phyloP scores from a whole-genome alignment of 1,284 basidiomycete genomes.

The Fomitopsis palustris region DNA sequence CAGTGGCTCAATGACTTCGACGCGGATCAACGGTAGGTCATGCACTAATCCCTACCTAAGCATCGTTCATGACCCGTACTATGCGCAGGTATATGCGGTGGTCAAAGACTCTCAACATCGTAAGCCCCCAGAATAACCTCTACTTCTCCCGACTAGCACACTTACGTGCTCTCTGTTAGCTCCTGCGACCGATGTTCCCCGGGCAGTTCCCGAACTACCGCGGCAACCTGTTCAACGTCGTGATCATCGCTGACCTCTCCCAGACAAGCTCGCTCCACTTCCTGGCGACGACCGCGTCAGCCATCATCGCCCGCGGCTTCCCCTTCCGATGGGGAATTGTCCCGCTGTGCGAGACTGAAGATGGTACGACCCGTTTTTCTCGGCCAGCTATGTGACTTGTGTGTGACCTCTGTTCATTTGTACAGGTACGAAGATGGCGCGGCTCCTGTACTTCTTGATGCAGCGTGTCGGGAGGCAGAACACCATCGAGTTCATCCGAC shows the following conservation, averaged over 20 bases:
- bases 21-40: constrained; percentile 62
- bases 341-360: constrained; percentile 60
- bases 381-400: background rate
- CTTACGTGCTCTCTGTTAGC: constrained; percentile 33
- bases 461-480: constrained; percentile 59
- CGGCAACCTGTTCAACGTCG: constrained; percentile 78
- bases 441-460: constrained; percentile 66
- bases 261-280: constrained; percentile 56
- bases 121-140: constrained; percentile 26
- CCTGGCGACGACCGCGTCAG: constrained; percentile 58
- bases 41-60: background rate
- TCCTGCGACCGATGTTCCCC: constrained; percentile 68
- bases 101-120: constrained; percentile 46
- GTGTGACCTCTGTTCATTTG: background rate
- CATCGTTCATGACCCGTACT: background rate
- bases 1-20: constrained; percentile 91
- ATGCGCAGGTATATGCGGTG: constrained; percentile 48
- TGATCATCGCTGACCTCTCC: constrained; percentile 79
- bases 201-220: constrained; percentile 74
- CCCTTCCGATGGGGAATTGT: constrained; percentile 85
- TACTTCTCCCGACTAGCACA: background rate
- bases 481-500: constrained; percentile 58
- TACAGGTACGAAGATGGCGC: constrained; percentile 67
- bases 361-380: constrained; percentile 36
- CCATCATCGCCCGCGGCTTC: constrained; percentile 67